Percentiles rank a stretch among this genome's conserved stretches.
Conservation (phyloP, 2,329 filamentous ascomycete genomes). For the Torrubiella hemipterigena region DNA sequence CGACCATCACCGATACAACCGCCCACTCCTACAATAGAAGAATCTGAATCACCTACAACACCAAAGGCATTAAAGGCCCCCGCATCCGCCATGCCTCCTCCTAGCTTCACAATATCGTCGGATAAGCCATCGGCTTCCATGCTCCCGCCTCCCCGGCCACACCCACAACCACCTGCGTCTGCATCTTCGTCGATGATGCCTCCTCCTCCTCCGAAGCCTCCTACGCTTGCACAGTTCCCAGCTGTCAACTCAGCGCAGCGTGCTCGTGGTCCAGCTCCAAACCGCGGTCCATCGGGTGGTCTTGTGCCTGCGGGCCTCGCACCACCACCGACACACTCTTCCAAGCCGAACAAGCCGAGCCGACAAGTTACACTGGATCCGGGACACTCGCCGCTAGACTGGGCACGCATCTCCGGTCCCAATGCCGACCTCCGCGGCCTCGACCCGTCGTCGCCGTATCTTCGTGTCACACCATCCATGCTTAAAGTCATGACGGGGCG, state of each 20-base stretch:
- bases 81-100: conserved; percentile 11
- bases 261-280: conserved; percentile 28
- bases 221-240: conserved; percentile 32
- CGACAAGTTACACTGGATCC: conserved; percentile 74
- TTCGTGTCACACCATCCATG: conserved; percentile 72
- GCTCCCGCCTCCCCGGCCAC: no score
- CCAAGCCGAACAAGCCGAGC: conserved; percentile 41
- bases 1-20: conserved; percentile 1
- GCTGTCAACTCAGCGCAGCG: conserved; percentile 40
- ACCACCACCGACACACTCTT: conserved; percentile 41
- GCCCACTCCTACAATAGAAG: conserved; percentile 8
- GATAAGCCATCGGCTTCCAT: conserved; percentile 8
- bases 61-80: no score
- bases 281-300: conserved; percentile 22
- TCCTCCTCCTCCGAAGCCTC: conserved; percentile 15
- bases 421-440: conserved; percentile 56
- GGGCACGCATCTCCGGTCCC: conserved; percentile 66
- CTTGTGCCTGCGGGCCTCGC: conserved; percentile 28
- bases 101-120: conserved; percentile 10
- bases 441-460: conserved; percentile 36
- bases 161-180: no score
- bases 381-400: conserved; percentile 90
- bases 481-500: conserved; percentile 70
- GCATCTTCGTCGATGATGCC: conserved; percentile 6
- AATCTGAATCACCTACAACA: conserved; percentile 12